Percentiles rank a stretch among this genome's conserved stretches.
phyloP scores from a whole-genome alignment of 1,284 basidiomycete species.

The Phellopilus nigrolimitatus region DNA sequence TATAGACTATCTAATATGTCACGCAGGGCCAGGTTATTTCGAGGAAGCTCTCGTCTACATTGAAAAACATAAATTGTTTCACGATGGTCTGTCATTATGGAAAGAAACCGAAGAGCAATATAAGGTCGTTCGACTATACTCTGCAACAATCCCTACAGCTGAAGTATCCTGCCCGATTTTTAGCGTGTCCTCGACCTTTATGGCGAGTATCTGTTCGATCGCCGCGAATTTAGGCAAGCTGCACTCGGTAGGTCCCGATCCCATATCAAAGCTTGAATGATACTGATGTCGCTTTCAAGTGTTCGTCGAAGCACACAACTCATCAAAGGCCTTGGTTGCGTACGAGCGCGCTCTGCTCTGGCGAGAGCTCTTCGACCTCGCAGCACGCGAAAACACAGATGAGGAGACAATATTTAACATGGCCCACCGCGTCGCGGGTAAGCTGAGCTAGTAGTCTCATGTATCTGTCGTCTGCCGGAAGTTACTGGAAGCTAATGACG shows the following conservation, averaged over 20 bases:
- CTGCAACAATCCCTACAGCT: constrained; percentile 1
- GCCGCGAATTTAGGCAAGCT: constrained; percentile 79
- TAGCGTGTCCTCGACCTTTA: constrained; percentile 71
- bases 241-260: constrained; percentile 56
- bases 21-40: constrained; percentile 56
- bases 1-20: not conserved
- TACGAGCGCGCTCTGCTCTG: constrained; percentile 85
- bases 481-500: not conserved
- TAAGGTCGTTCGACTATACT: constrained; percentile 40
- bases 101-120: constrained; percentile 53
- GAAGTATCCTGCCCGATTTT: constrained; percentile 8
- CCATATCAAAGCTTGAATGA: not conserved
- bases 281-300: constrained; percentile 39
- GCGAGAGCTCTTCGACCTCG: constrained; percentile 87
- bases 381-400: constrained; percentile 40
- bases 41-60: constrained; percentile 80
- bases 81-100: constrained; percentile 72
- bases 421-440: constrained; percentile 74
- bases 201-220: constrained; percentile 86
- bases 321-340: constrained; percentile 74
- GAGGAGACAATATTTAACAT: constrained; percentile 55
- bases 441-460: constrained; percentile 22
- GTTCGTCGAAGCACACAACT: constrained; percentile 62
- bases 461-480: not conserved
- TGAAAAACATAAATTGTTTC: constrained; percentile 75